A percentile compares a stretch with the other conserved stretches of the same genome.
phyloP scores from a whole-genome alignment of 73 alveolate species.

The Symbiodinium natans region DNA sequence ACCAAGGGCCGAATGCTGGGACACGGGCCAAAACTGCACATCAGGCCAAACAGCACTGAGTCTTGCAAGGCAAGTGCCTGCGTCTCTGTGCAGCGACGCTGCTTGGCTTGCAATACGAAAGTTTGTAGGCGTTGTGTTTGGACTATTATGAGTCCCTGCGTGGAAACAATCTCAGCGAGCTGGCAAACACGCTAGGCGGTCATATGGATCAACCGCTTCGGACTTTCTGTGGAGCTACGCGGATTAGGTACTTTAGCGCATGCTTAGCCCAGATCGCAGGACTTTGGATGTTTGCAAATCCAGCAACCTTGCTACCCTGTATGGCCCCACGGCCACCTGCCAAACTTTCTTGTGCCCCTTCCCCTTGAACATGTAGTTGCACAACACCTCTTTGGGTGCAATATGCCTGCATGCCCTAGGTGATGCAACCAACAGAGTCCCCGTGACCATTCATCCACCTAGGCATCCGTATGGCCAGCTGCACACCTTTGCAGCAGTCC shows the following conservation, averaged over 20 bases:
- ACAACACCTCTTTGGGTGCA: not conserved
- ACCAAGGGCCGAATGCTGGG: not conserved
- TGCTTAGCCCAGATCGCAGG: not conserved
- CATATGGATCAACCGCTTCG: not conserved
- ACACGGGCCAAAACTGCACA: slow-evolving; percentile 4
- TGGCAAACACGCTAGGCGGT: not conserved
- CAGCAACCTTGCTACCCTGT: slow-evolving; percentile 18
- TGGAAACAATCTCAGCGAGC: not conserved
- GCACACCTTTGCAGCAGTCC: slow-evolving; percentile 17
- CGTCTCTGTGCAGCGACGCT: slow-evolving; percentile 19
- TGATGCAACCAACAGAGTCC: slow-evolving; percentile 11
- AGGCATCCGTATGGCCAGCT: slow-evolving; percentile 24
- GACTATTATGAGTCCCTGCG: slow-evolving; percentile 5
- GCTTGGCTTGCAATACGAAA: not conserved
- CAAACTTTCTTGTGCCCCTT: not conserved
- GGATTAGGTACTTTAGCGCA: not conserved
- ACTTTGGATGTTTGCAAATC: not conserved
- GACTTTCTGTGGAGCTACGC: slow-evolving; percentile 13
- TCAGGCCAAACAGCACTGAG: not conserved
- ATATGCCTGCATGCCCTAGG: slow-evolving; percentile 18
- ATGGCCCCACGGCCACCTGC: slow-evolving; percentile 21
- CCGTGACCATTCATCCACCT: slow-evolving; percentile 14
- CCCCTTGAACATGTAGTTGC: not conserved
- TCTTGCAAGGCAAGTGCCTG: slow-evolving; percentile 5
- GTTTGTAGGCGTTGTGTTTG: slow-evolving; percentile 15